Conservation (phyloP, 139 green algal species). For the Micractinium sp. region DNA sequence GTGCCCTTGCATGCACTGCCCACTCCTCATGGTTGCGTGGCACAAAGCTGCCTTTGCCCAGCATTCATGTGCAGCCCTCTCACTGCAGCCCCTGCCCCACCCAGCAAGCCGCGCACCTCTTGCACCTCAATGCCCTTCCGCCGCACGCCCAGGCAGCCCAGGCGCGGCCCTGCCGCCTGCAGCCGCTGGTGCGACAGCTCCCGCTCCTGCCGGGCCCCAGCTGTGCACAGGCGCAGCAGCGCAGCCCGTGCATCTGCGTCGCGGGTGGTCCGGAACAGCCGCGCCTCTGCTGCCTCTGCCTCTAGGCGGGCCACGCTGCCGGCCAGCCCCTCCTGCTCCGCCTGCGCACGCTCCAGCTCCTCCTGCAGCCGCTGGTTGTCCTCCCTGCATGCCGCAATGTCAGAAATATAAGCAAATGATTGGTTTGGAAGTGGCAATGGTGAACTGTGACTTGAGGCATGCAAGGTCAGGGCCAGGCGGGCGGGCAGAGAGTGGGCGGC, state of each 20-base stretch:
- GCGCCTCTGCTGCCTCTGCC: not conserved
- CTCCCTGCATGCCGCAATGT: not conserved
- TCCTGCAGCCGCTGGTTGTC: conserved; percentile 32
- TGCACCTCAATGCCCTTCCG: conserved; percentile 49
- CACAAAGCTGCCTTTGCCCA: no score
- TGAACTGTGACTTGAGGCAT: no score
- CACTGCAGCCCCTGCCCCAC: not conserved
- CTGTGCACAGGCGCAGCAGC: conserved; percentile 39
- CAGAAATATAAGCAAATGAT: not conserved
- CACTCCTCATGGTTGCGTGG: no score
- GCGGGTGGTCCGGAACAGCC: not conserved
- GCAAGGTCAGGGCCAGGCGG: not conserved
- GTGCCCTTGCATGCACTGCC: not conserved
- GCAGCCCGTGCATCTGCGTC: conserved; percentile 4
- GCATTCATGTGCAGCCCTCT: no score
- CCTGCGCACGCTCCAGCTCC: conserved; percentile 33
- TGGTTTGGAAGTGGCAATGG: no score
- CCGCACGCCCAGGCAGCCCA: conserved; percentile 48
- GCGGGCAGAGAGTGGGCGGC: not conserved
- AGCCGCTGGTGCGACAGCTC: conserved; percentile 41
- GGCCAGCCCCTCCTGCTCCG: conserved; percentile 66
- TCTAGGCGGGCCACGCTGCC: conserved; percentile 27
- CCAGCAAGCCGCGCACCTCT: conserved; percentile 9
- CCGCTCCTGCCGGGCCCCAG: conserved; percentile 40
- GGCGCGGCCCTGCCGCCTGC: conserved; percentile 45